A percentile compares a stretch with the other conserved stretches of the same genome.
Conservation (phyloP, 495 filamentous ascomycete species). For the Talaromyces thailandensis region DNA sequence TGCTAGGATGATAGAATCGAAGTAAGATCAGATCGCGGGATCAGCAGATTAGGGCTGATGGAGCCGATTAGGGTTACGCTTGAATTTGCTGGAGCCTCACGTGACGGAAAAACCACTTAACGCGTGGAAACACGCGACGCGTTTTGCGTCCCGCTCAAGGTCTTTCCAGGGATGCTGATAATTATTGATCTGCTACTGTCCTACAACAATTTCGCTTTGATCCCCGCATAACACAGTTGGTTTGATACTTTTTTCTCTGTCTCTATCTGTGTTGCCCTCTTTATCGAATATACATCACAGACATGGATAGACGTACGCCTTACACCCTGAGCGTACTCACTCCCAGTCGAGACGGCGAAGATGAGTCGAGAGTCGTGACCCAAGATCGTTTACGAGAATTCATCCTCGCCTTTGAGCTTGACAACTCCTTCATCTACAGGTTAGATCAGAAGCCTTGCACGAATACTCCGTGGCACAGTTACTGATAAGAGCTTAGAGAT, state of each 20-base stretch:
- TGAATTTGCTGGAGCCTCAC: not conserved
- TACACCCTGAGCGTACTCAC: constrained; percentile 76
- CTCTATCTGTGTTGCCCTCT: not conserved
- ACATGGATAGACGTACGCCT: constrained; percentile 82
- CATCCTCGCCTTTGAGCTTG: constrained; percentile 88
- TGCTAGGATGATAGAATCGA: not conserved
- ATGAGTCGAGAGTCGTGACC: constrained; percentile 48
- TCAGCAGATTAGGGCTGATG: not conserved
- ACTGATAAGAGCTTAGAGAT: constrained; percentile 50
- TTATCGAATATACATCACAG: constrained; percentile 1
- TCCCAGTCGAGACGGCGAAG: constrained; percentile 50
- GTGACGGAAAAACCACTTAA: constrained; percentile 7
- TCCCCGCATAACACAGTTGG: not conserved
- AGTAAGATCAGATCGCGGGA: not conserved
- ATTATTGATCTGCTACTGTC: not conserved
- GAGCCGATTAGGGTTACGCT: not conserved
- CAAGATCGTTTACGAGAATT: constrained; percentile 60
- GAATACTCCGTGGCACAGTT: constrained; percentile 1
- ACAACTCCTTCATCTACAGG: constrained; percentile 96
- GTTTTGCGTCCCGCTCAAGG: not conserved
- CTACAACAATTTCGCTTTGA: not conserved
- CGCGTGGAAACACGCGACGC: not conserved
- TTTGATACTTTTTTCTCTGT: not conserved
- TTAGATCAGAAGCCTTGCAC: constrained; percentile 19
- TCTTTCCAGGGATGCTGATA: not conserved